Evolutionary conservation across 352 stramenopile species (phyloP).

Genomic region (Globisporangium middletonii): DNA sequence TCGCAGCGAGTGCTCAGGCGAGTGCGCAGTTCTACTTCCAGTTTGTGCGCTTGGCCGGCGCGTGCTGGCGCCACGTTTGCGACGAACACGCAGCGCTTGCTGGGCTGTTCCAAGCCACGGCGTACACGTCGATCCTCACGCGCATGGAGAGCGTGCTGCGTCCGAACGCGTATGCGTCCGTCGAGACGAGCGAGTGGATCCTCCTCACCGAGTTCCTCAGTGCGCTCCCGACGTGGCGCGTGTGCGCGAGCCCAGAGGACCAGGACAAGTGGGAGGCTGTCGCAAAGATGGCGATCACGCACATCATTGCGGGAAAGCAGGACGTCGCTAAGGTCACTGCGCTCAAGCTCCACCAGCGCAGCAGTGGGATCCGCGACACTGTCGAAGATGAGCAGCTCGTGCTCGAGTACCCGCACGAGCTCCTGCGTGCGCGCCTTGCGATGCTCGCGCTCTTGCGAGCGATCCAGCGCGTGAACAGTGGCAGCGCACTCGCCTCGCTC

Average conservation of each 20-base stretch:
- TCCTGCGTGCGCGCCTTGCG: constrained; percentile 31
- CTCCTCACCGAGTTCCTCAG: constrained; percentile 29
- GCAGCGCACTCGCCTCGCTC: constrained; percentile 44
- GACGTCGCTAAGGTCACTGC: constrained; percentile 42
- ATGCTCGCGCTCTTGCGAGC: constrained; percentile 42
- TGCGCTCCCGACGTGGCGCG: constrained; percentile 20
- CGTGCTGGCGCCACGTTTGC: constrained; percentile 13
- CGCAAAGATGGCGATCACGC: constrained; percentile 37
- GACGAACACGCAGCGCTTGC: constrained; percentile 2
- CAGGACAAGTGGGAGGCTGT: constrained; percentile 48
- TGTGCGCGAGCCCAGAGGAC: constrained; percentile 20
- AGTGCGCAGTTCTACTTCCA: constrained; percentile 19
- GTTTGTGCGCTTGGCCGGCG: constrained; percentile 13
- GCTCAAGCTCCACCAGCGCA: constrained; percentile 50
- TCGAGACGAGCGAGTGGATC: constrained; percentile 40
- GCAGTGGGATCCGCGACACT: constrained; percentile 22
- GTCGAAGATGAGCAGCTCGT: constrained; percentile 37
- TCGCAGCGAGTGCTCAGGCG: constrained; percentile 10
- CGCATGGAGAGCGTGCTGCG: constrained; percentile 26
- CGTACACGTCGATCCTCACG: constrained; percentile 22
- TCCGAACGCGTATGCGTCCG: constrained; percentile 22
- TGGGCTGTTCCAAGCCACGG: constrained; percentile 22
- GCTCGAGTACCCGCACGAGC: constrained; percentile 30
- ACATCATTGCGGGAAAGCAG: constrained; percentile 55
- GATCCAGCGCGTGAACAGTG: constrained; percentile 29